Conservation (phyloP, 768 basidiomycete species). For the Xerocomellus dryophilus region DNA sequence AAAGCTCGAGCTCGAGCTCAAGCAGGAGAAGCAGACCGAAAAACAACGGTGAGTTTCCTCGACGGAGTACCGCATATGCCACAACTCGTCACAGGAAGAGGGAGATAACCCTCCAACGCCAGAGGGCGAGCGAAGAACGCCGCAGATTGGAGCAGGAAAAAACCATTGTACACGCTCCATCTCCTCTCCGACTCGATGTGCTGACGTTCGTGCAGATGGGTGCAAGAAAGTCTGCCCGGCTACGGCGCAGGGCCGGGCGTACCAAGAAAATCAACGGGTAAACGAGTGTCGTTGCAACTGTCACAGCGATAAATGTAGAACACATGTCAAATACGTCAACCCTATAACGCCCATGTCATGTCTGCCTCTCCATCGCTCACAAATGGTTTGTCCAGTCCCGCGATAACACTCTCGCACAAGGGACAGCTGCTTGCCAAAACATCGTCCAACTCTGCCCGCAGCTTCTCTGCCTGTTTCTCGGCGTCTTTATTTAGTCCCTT, state of each 20-base stretch:
- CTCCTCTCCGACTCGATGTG: background rate
- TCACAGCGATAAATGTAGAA: slow-evolving; percentile 8
- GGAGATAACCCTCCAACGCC: slow-evolving; percentile 68
- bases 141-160: slow-evolving; percentile 47
- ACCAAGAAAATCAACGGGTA: slow-evolving; percentile 80
- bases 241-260: slow-evolving; percentile 69
- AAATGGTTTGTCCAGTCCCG: slow-evolving; percentile 84
- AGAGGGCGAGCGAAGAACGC: slow-evolving; percentile 70
- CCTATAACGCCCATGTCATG: slow-evolving; percentile 69
- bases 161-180: slow-evolving; percentile 18
- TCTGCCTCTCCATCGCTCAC: slow-evolving; percentile 75
- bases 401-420: slow-evolving; percentile 87
- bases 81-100: slow-evolving; percentile 45
- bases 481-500: slow-evolving; percentile 45
- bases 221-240: slow-evolving; percentile 69
- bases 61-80: background rate
- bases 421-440: slow-evolving; percentile 88
- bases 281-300: slow-evolving; percentile 18
- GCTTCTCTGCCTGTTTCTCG: slow-evolving; percentile 62
- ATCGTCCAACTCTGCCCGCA: slow-evolving; percentile 85
- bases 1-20: slow-evolving; percentile 68
- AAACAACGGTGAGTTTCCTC: slow-evolving; percentile 46
- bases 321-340: slow-evolving; percentile 4
- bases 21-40: slow-evolving; percentile 73
- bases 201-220: slow-evolving; percentile 57